These are phyloP conservation scores for Coelastrella sp. DNA, from an alignment of 139 green algal genomes.

Conservation along the genomic window DNA sequence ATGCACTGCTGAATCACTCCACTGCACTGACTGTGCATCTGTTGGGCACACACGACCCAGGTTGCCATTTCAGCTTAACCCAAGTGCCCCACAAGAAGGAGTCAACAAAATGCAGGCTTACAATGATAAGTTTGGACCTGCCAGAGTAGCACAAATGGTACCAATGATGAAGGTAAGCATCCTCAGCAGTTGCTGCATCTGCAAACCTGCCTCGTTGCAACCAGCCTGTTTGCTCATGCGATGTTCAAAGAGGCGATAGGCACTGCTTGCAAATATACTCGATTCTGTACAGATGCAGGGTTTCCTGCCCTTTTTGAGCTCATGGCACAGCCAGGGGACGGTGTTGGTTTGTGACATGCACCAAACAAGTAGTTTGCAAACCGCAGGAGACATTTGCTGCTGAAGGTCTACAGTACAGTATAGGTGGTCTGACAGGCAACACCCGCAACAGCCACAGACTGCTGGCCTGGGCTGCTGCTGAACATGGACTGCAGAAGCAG, in stretches of 20 bases:
- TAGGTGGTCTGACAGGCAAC: conserved; percentile 42
- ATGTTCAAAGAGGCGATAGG: no score
- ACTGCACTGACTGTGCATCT: neutral
- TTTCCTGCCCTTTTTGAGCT: no score
- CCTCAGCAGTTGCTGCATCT: no score
- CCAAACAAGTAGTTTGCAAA: neutral
- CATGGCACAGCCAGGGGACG: no score
- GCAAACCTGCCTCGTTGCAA: no score
- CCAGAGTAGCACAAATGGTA: conserved; percentile 31
- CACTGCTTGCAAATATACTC: no score
- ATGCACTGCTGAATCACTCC: no score
- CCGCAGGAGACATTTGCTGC: conserved; percentile 35
- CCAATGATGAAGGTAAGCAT: conserved; percentile 43
- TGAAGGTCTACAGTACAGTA: conserved; percentile 43
- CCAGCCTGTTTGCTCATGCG: no score
- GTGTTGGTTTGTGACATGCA: no score
- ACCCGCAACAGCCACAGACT: conserved; percentile 44
- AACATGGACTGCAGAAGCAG: conserved; percentile 35
- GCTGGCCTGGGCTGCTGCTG: conserved; percentile 34
- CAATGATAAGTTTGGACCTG: conserved; percentile 50
- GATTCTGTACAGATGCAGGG: no score
- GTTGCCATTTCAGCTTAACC: conserved; percentile 40
- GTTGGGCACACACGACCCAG: no score
- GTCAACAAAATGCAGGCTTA: conserved; percentile 46
- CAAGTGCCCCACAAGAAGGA: neutral